Evolutionary conservation across 352 stramenopile genomes (phyloP), one percentile per base, ranked within the genome.

Genomic region (Globisporangium sylvaticum): DNA sequence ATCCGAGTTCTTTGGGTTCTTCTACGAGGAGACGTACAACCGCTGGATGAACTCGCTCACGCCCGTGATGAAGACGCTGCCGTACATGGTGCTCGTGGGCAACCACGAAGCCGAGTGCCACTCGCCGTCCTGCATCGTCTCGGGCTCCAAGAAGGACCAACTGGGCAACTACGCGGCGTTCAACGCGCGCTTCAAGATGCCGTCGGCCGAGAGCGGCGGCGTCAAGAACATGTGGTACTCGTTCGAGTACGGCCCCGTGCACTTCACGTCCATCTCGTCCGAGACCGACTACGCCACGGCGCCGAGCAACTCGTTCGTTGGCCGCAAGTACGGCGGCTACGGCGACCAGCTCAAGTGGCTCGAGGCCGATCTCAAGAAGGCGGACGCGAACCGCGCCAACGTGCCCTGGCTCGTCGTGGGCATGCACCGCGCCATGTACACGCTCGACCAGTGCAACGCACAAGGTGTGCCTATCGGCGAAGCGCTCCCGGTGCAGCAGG

Each of bases 21-120:
- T 90, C 63, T 97, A 94, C 74, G 89, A 97, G 54, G 77, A 95
- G 53, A 80, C 83, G 5, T 97, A 88, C 75, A 94, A 97, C 73
- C 76, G 83, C 63, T 97, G 78, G 76, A 92, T 96, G 83, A 85
- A 89, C 59, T 64, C 74, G 58, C 61, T 95, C 39, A 68, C 75
- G 34, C 73, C 81, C 1, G 46, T 84, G 54, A 89, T 87, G 79
- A 70, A 56, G n/a, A 25, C 69, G 15, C 59, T 90, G 46, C 87
- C 90, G 29, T 96, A 95, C 78, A 96, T 97, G 88, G 84, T 92
- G 18, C 37, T 81, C 6, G 75, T 88, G 3, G 89, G 89, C 25
- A 97, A 97, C 72, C 90, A 97, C 73, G 90, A 97, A 58, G 86
- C 87, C 10, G 88, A 97, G 67, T 97, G 89, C 66, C 82, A 95